Base-by-base conservation (phyloP, 106 monocot species). In the Dendrobium catenatum region DNA sequence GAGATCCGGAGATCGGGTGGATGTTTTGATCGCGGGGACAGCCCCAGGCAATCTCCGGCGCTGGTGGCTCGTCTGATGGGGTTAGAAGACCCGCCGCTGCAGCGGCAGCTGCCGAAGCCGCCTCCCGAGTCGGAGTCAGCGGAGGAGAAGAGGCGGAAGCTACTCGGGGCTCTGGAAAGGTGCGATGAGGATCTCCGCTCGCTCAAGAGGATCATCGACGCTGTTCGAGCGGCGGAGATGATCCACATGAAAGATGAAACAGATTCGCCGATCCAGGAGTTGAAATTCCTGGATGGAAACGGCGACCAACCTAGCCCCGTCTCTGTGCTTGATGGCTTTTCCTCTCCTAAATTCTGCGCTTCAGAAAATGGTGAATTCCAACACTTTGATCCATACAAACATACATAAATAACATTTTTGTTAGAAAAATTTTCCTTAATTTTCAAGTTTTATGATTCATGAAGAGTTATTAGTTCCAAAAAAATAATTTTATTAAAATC, bases 151-250 rank as follows among this genome's bases (percentile, higher is more conserved):
- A 76, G 76, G 76, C 22, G 46, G 24, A 76, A 3, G 49, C 49
- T 76, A 6, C 47, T 76, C 48, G 46, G 51, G 0, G 76, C 76
- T 4, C 76, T 76, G 46, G 51, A 76, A 49, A 29, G 76, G 26
- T 76, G 76, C 76, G 49, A 76, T 42, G 76, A 76, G 49, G 76
- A 76, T 42, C 76, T 76, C 47, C 6, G 48, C 22, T 48, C 76
- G 49, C 42, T 76, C 10, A 76, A 76, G 27, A 16, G 47, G 24
- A 49, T 76, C 76, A 76, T 76, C 76, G 76, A 76, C 9, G 76
- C 76, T 42, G 49, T 76, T 11, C 76, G 76, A 17, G 18, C 46
- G 76, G 76, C 47, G 10, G 76, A 76, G 76, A 76, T 76, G 18
- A 16, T 47, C 48, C 26, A 49, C 22, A 4, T 9, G 49, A 76